Evolutionary conservation across 345 rosid species (phyloP).

Genomic region (Mercurialis annua): DNA sequence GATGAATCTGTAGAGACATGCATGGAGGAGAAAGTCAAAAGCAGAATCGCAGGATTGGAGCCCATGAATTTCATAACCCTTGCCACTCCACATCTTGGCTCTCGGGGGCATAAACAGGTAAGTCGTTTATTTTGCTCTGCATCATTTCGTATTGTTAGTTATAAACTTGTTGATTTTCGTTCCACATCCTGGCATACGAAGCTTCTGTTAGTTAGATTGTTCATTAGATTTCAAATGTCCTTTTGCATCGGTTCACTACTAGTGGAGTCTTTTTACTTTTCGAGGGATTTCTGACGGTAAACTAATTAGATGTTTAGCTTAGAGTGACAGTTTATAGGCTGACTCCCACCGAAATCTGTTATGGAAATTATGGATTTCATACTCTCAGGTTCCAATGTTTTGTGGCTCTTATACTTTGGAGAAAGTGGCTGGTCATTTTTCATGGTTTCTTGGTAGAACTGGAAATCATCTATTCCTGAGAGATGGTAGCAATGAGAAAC

Average conservation of each 20-base stretch:
- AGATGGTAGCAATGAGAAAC: slow-evolving; percentile 52
- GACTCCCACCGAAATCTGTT: not conserved
- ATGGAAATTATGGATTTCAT: not conserved
- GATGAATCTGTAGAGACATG: slow-evolving; percentile 28
- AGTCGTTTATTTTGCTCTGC: slow-evolving; percentile 11
- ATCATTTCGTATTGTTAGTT: not conserved
- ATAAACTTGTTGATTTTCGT: not conserved
- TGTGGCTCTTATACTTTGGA: slow-evolving; percentile 66
- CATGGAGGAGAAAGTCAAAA: slow-evolving; percentile 32
- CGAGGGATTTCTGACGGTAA: not conserved
- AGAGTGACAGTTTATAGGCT: not conserved
- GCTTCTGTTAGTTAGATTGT: not conserved
- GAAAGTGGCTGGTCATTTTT: slow-evolving; percentile 47
- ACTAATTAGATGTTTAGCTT: not conserved
- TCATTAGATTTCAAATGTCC: not conserved
- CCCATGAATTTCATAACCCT: slow-evolving; percentile 76
- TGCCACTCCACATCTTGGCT: slow-evolving; percentile 92
- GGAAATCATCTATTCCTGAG: slow-evolving; percentile 80
- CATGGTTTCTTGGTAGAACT: slow-evolving; percentile 74
- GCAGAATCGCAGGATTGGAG: slow-evolving; percentile 71
- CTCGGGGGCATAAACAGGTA: slow-evolving; percentile 86
- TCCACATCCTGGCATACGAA: not conserved
- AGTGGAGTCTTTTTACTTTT: not conserved
- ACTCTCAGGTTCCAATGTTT: slow-evolving; percentile 61
- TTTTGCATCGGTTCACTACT: not conserved